A percentile compares a stretch with the other conserved stretches of the same genome.
Evolutionary conservation across 1,139 yeast genomes (phyloP).

Genomic region (Scheffersomyces parashehatae): DNA sequence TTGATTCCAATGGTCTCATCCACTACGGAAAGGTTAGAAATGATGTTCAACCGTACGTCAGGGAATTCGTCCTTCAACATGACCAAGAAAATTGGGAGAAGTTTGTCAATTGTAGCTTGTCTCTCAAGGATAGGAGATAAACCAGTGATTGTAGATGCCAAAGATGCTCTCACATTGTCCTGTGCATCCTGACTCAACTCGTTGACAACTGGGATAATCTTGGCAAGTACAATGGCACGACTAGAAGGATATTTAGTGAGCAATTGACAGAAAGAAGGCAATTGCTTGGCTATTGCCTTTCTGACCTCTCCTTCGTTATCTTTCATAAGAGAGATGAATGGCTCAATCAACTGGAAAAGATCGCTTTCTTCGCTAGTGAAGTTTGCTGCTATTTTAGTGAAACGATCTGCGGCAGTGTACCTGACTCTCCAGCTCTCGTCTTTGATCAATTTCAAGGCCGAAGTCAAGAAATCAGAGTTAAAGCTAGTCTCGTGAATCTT

Average conservation of each 20-base stretch:
- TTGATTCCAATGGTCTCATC: slow-evolving; percentile 94
- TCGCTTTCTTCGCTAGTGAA: slow-evolving; percentile 58
- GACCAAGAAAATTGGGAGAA: slow-evolving; percentile 84
- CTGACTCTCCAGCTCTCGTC: slow-evolving; percentile 99
- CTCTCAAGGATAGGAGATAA: slow-evolving; percentile 86
- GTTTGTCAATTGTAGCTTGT: slow-evolving; percentile 76
- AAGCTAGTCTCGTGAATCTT: slow-evolving; percentile 56
- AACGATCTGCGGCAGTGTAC: slow-evolving; percentile 94
- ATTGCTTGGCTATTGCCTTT: slow-evolving; percentile 89
- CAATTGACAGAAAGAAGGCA: slow-evolving; percentile 73
- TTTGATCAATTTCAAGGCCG: slow-evolving; percentile 64
- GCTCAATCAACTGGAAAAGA: slow-evolving; percentile 59
- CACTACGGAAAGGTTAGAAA: slow-evolving; percentile 86
- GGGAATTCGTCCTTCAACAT: slow-evolving; percentile 98
- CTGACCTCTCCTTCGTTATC: slow-evolving; percentile 97
- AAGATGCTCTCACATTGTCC: slow-evolving; percentile 89
- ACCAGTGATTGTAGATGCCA: slow-evolving; percentile 85
- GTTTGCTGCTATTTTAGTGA: slow-evolving; percentile 69
- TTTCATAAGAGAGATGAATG: slow-evolving; percentile 74
- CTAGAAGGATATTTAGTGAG: slow-evolving; percentile 45
- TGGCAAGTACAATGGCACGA: slow-evolving; percentile 58
- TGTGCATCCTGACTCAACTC: slow-evolving; percentile 87
- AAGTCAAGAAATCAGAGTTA: slow-evolving; percentile 58
- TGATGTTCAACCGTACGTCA: slow-evolving; percentile 92
- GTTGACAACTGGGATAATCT: slow-evolving; percentile 81